A percentile compares a stretch with the other conserved stretches of the same genome.
These are phyloP conservation scores for Cornus suecica DNA, from an alignment of 148 eudicot genomes.

Conservation along the genomic window DNA sequence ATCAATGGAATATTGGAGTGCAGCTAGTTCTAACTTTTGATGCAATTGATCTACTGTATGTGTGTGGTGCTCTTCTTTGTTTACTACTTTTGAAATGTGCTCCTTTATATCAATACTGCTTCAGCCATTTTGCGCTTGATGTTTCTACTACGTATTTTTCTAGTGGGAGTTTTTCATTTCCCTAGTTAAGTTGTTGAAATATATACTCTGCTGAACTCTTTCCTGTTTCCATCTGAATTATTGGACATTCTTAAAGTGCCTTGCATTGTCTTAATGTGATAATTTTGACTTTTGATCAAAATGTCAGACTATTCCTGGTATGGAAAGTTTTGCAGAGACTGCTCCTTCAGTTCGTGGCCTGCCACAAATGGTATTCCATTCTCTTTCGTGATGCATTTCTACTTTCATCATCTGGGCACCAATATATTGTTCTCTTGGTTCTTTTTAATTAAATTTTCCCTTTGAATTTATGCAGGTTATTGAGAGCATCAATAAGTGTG, in stretches of 20 bases:
- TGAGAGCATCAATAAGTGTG: conserved; percentile 95
- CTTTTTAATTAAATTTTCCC: conserved; percentile 6
- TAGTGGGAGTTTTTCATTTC: background rate
- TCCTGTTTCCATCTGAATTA: conserved; percentile 5
- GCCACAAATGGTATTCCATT: conserved; percentile 74
- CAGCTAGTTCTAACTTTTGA: background rate
- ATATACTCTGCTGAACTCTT: conserved; percentile 4
- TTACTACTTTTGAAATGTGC: no score
- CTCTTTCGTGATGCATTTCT: conserved; percentile 4
- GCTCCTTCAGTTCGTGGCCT: conserved; percentile 77
- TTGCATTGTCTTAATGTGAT: background rate
- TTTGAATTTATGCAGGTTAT: conserved; percentile 56
- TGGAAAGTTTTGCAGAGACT: conserved; percentile 65
- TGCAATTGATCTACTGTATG: conserved; percentile 1
- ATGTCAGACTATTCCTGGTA: conserved; percentile 85
- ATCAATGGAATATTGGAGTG: background rate
- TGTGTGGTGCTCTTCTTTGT: background rate
- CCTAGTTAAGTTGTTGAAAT: background rate
- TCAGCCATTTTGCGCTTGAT: background rate
- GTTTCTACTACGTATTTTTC: background rate
- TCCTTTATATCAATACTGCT: background rate
- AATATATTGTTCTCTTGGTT: conserved; percentile 4
- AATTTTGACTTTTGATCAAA: conserved; percentile 15
- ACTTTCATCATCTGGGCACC: background rate
- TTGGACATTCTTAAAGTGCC: background rate